A percentile compares a stretch with the other conserved stretches of the same genome.
These are phyloP conservation scores for Apostasia ramifera DNA, from an alignment of 106 monocot genomes.

Conservation along the genomic window DNA sequence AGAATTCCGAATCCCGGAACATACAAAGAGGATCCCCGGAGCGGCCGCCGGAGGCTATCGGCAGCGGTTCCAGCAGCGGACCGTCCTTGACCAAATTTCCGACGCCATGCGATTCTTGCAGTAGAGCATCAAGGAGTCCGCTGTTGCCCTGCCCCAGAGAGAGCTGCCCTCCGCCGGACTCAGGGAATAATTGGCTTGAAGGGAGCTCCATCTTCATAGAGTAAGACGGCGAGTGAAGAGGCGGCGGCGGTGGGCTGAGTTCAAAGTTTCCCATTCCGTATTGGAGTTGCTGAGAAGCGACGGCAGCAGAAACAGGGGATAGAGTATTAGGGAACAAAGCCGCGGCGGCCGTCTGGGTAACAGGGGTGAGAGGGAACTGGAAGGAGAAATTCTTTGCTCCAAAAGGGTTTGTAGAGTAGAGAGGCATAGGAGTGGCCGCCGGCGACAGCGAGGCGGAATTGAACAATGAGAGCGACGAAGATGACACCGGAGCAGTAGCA, in stretches of 20 bases:
- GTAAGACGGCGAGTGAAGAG: conserved; percentile 1
- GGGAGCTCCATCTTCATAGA: conserved; percentile 51
- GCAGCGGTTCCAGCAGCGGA: neutral
- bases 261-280: conserved; percentile 10
- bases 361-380: conserved; percentile 10
- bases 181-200: conserved; percentile 57
- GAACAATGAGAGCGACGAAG: neutral
- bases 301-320: neutral
- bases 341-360: neutral
- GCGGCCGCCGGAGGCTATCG: neutral
- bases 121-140: conserved; percentile 36
- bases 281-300: neutral
- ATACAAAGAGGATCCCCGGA: neutral
- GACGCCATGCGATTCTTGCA: conserved; percentile 18
- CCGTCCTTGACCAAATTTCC: neutral
- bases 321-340: neutral
- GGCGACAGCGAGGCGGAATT: neutral
- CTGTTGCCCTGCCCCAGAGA: conserved; percentile 9
- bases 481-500: neutral
- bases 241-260: neutral
- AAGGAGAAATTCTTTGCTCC: conserved; percentile 2
- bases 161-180: neutral
- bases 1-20: neutral
- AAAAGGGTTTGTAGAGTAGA: neutral
- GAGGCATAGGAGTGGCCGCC: neutral